Evolutionary conservation across 768 basidiomycete species (phyloP), one percentile per base, ranked within the genome.

Genomic region (Boletus insuetus): DNA sequence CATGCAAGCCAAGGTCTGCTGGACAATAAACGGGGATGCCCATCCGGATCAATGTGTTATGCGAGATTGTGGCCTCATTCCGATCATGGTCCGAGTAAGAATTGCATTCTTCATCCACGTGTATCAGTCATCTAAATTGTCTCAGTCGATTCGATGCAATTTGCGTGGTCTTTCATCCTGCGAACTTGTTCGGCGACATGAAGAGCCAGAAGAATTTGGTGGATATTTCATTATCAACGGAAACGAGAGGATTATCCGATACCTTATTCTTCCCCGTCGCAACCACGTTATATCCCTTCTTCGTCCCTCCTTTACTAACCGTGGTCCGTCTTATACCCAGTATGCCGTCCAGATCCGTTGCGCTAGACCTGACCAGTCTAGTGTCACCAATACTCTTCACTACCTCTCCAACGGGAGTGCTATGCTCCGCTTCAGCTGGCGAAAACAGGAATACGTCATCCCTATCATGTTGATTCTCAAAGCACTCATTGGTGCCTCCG

Each of bases 151-250:
- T 20, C 79, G 96, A 55, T 99, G 97, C 69, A 97, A 98, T 71
- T 73, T 98, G n/a, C 86, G 86, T 43, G 80, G 80, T 34, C 80
- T 97, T 72, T 83, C 93, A 3, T 90, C 96, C 10, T 82, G 88
- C 10, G 88, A 93, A 44, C 85, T 99, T 43, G 93, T 98, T 53
- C 75, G 78, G 53, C 87, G 87, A 58, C 89, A 96, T 68, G 97
- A 99, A 79, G 97, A 99, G 66, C 87, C 97, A 1, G 94, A 97
- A 74, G 97, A 98, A 72, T 98, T 98, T 66, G 97, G 97, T 49
- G 97, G 96, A 29, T 98, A 99, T 74, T 99, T 99, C 69, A 83
- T 99, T 68, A 86, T 99, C 72, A 99, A 99, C 71, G 97, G 97
- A 58, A 98, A 98, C 74, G 97, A 99, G 75, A 93, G 94, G 75